Base-by-base conservation (phyloP, 177 flowering plant genomes). In the Vitis hybrid region DNA sequence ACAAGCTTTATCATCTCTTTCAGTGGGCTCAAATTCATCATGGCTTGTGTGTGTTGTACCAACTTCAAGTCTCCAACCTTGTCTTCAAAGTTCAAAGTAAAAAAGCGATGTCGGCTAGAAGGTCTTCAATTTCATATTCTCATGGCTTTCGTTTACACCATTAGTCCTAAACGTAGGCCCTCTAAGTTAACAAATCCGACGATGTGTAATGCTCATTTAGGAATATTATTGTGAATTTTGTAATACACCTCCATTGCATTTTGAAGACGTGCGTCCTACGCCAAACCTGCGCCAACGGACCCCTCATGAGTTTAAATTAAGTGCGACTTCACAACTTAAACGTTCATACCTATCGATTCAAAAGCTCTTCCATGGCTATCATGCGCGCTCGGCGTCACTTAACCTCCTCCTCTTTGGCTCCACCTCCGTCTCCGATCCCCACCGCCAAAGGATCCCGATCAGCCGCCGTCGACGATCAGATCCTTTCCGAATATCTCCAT, bases 361-460 rank as follows among this genome's bases (percentile, higher is more conserved):
- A 14, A 13, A 22, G 47, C 49, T 8, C 59, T 62, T 22, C 70
- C 65, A 77, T 65, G 66, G 62, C 62, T 47, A 22, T 59, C 24
- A 13, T 50, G 53, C 66, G 67, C 64, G 11, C 52, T 6, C 52
- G 59, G 18, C 55, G 67, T 38, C 54, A 55, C 12, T 67, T 68
- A 47, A 0, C 58, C 66, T 55, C 66, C 28, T 18, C 75, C 1
- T 5, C 8, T 38, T 38, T 38, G 47, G 73, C 78, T 13, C 82
- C 82, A 6, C 86, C 82, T 19, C 94, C 91, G 0, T 82, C 94
- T 1, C 94, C 89, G 4, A 81, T 89, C 75, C 84, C 91, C 13
- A 89, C 81, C 18, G 91, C 72, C 7, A 79, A 60, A 58, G 90
- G 90, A 17, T 69, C 76, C 1, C 85, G 88, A 65, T 82, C 91